Percentiles rank a stretch among this genome's conserved stretches.
Conservation (phyloP, 805 yeast species). For the Komagataella populi region DNA sequence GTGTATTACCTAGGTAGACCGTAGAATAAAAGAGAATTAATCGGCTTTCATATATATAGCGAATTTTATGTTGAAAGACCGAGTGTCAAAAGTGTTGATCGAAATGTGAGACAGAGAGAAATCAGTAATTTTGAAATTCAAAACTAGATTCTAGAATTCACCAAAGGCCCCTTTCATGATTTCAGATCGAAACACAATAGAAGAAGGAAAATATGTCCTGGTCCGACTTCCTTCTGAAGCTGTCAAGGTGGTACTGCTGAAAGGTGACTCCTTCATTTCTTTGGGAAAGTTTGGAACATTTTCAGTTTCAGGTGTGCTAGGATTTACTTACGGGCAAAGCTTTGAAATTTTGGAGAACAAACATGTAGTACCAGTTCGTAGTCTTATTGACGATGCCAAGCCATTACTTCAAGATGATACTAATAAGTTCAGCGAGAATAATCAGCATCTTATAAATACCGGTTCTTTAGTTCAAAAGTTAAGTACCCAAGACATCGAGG, state of each 20-base stretch:
- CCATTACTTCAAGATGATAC: constrained; percentile 13
- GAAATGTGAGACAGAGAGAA: too few relatives aligned
- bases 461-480: constrained; percentile 65
- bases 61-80: too few relatives aligned
- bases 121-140: background rate
- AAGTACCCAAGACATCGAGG: constrained; percentile 71
- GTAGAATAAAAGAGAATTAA: too few relatives aligned
- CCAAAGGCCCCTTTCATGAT: background rate
- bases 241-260: constrained; percentile 56
- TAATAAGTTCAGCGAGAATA: constrained; percentile 38
- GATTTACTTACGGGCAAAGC: constrained; percentile 77
- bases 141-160: too few relatives aligned
- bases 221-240: constrained; percentile 75
- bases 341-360: constrained; percentile 65
- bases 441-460: constrained; percentile 53
- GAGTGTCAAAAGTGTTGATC: too few relatives aligned
- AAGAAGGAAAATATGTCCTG: constrained; percentile 27
- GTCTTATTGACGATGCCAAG: constrained; percentile 15
- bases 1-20: background rate
- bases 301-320: constrained; percentile 58
- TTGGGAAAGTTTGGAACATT: constrained; percentile 92
- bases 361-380: constrained; percentile 33
- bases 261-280: constrained; percentile 43
- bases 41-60: too few relatives aligned
- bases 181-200: background rate